A percentile compares a stretch with the other conserved stretches of the same genome.
Evolutionary conservation across 768 basidiomycete species (phyloP).

Genomic region (Leccinellum luteum): DNA sequence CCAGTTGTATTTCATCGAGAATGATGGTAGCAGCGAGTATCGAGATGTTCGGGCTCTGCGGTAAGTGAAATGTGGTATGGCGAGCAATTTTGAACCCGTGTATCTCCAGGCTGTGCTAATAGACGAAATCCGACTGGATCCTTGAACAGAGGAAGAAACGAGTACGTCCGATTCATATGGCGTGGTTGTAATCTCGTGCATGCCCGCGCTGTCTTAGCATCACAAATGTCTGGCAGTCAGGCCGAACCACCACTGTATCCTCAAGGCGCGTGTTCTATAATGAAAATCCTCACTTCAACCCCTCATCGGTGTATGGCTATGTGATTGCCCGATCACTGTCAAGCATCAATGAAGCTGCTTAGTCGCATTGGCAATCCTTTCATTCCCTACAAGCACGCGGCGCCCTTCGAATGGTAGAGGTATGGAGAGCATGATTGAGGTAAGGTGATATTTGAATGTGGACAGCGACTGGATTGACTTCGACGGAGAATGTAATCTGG

Average conservation of each 20-base stretch:
- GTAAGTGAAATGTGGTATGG: slow-evolving; percentile 39
- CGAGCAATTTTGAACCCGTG: slow-evolving; percentile 2
- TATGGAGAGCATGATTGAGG: background rate
- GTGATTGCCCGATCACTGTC: no score
- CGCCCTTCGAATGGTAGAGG: background rate
- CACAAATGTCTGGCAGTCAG: no score
- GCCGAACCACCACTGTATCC: slow-evolving; percentile 48
- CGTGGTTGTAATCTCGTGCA: slow-evolving; percentile 70
- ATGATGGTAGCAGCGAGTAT: slow-evolving; percentile 86
- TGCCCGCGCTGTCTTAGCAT: slow-evolving; percentile 71
- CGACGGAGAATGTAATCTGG: background rate
- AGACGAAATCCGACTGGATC: slow-evolving; percentile 73
- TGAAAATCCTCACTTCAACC: background rate
- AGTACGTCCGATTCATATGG: no score
- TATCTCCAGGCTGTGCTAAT: slow-evolving; percentile 23
- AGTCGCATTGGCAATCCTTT: no score
- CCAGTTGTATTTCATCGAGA: no score
- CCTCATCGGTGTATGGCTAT: no score
- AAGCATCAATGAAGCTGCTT: no score
- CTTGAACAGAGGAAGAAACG: slow-evolving; percentile 61
- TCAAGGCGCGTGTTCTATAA: slow-evolving; percentile 49
- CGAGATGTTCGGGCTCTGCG: slow-evolving; percentile 80
- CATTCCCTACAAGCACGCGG: background rate
- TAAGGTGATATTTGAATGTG: background rate
- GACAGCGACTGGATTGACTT: background rate